Evolutionary conservation across 83 land plant genomes (phyloP).

Genomic region (Picea mariana): DNA sequence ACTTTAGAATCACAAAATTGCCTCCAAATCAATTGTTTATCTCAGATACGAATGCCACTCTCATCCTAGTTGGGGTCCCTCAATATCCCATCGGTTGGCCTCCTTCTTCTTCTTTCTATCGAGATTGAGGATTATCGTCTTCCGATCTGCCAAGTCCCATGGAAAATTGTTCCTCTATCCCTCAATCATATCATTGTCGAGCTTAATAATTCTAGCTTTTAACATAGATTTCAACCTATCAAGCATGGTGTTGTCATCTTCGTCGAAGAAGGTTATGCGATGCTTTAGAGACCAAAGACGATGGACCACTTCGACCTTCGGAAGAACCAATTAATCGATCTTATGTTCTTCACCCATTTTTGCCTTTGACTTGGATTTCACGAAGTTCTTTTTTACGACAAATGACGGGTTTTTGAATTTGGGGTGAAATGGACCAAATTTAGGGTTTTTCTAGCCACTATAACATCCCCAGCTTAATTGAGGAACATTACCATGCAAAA

Average conservation of each 20-base stretch:
- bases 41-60: too few relatives aligned
- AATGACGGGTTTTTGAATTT: conserved; percentile 20
- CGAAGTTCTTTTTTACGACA: conserved; percentile 20
- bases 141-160: not conserved
- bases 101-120: conserved; percentile 11
- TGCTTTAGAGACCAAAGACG: conserved; percentile 79
- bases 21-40: too few relatives aligned
- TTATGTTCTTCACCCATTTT: conserved; percentile 46
- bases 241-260: conserved; percentile 80
- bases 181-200: conserved; percentile 88
- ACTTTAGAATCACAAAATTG: too few relatives aligned
- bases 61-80: too few relatives aligned
- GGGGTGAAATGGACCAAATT: conserved; percentile 8
- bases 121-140: conserved; percentile 10
- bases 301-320: conserved; percentile 81
- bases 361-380: not conserved
- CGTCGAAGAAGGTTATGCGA: conserved; percentile 91
- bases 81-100: not conserved
- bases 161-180: conserved; percentile 87
- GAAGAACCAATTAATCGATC: conserved; percentile 67
- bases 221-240: conserved; percentile 66
- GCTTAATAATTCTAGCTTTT: conserved; percentile 73
- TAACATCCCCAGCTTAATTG: too few relatives aligned
- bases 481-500: too few relatives aligned
- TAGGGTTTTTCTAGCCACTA: not conserved